Evolutionary conservation across 2,329 filamentous ascomycete species (phyloP).

Genomic region (Corynespora cassiicola): DNA sequence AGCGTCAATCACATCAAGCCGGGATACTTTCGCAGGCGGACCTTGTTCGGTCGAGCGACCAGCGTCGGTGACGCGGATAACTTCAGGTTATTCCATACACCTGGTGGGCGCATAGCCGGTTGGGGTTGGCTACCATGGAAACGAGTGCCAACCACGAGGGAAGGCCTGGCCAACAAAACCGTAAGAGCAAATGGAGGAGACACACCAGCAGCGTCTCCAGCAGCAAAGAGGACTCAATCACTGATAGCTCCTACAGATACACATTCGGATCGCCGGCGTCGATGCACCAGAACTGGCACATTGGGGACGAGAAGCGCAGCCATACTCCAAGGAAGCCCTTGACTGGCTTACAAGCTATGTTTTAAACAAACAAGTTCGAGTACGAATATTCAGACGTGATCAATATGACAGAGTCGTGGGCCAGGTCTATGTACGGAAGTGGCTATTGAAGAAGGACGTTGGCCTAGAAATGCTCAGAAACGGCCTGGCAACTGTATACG

Average conservation of each 20-base stretch:
- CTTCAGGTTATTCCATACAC: constrained; percentile 93
- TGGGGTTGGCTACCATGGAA: constrained; percentile 89
- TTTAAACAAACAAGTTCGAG: constrained; percentile 75
- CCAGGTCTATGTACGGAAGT: constrained; percentile 76
- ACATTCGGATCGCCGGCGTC: constrained; percentile 86
- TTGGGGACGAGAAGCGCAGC: constrained; percentile 88
- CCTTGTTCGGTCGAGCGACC: constrained; percentile 84
- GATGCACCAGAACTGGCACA: constrained; percentile 94
- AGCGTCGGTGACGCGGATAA: constrained; percentile 97
- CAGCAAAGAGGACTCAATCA: constrained; percentile 3
- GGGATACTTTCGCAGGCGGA: constrained; percentile 75
- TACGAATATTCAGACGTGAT: constrained; percentile 82
- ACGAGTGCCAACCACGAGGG: constrained; percentile 71
- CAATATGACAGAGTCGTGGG: constrained; percentile 93
- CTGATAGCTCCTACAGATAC: constrained; percentile 65
- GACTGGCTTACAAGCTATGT: constrained; percentile 80
- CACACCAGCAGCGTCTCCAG: neutral
- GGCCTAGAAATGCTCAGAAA: constrained; percentile 86
- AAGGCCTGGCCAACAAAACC: constrained; percentile 76
- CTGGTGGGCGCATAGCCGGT: constrained; percentile 82
- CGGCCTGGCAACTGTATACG: constrained; percentile 89
- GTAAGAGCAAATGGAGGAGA: constrained; percentile 57
- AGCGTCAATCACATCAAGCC: constrained; percentile 77
- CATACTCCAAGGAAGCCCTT: constrained; percentile 80
- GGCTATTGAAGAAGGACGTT: constrained; percentile 77